These are phyloP conservation scores for Aspergillus panamensis DNA, from an alignment of 495 filamentous ascomycete genomes.

Conservation along the genomic window DNA sequence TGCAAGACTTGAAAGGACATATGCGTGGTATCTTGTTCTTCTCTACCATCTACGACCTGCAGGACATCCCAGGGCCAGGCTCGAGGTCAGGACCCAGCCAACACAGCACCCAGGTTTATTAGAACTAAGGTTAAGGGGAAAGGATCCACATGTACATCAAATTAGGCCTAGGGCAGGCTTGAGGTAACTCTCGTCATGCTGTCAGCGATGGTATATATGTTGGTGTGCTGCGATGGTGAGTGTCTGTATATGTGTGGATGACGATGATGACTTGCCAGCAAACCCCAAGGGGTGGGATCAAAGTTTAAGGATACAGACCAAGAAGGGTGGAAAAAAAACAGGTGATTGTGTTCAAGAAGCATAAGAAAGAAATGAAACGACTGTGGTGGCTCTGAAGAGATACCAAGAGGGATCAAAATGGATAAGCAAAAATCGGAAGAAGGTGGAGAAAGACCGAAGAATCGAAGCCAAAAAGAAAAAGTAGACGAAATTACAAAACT, in stretches of 20 bases:
- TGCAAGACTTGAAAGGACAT: constrained; percentile 8
- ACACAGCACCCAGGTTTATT: not conserved
- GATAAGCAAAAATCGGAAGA: not conserved
- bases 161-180: not conserved
- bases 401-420: not conserved
- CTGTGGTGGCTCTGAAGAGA: not conserved
- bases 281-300: not conserved
- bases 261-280: not conserved
- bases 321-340: not conserved
- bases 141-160: not conserved
- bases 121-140: not conserved
- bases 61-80: not conserved
- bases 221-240: not conserved
- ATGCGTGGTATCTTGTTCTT: constrained; percentile 2
- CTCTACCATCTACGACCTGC: not conserved
- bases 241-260: not conserved
- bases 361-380: not conserved
- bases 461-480: no score
- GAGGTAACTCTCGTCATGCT: not conserved
- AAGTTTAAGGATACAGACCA: not conserved
- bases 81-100: not conserved
- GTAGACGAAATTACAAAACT: not conserved
- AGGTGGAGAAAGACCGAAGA: not conserved
- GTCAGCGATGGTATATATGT: not conserved
- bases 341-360: not conserved